Evolutionary conservation across 371 early-diverging fungal genomes (phyloP), one percentile per base, ranked within the genome.

Genomic region (Mucor velutinosus): DNA sequence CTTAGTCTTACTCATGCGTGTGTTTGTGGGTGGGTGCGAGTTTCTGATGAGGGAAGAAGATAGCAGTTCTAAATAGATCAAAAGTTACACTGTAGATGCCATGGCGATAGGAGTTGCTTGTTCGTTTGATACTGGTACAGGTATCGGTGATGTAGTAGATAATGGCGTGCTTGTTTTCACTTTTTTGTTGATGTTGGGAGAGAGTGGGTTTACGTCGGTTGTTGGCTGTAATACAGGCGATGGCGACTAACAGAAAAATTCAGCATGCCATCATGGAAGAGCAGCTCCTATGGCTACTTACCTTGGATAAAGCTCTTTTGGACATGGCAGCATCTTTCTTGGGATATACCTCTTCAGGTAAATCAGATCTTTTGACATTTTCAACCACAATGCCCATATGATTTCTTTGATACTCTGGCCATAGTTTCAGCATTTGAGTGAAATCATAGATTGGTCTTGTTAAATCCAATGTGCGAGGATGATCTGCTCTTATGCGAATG

Each of bases 381-480:
- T 66, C 67, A 2, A 66, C 45, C 11, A 56, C 78, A 58, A 94
- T 83, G 1, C 81, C 86, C 93, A 92, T 94, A 17, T 71, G 72
- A 41, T 65, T 64, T n/a, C 75, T 72, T 45, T 93, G 88, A 65
- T 77, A 94, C 51, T 82, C 80, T 51, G 92, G 89, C 92, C 92
- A 92, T 17, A 62, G 49, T 71, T 89, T 88, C 53, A 94, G 87
- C 63, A 92, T 72, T 7, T 83, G 78, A 7, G 76, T 86, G 72
- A 94, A 96, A 41, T 94, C 95, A 4, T 76, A 71, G 14, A 87
- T 89, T 3, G 95, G 93, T 79, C 89, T 82, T 17, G 87, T 75
- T 14, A 96, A 74, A 67, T 95, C 91, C 66, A 93, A 62, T 58
- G 80, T 76, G 11, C 82, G 69, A 23, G 77, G 83, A 14, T 64